Base-by-base conservation (phyloP, 2,329 filamentous ascomycete species). In the Pezicula carpinea region DNA sequence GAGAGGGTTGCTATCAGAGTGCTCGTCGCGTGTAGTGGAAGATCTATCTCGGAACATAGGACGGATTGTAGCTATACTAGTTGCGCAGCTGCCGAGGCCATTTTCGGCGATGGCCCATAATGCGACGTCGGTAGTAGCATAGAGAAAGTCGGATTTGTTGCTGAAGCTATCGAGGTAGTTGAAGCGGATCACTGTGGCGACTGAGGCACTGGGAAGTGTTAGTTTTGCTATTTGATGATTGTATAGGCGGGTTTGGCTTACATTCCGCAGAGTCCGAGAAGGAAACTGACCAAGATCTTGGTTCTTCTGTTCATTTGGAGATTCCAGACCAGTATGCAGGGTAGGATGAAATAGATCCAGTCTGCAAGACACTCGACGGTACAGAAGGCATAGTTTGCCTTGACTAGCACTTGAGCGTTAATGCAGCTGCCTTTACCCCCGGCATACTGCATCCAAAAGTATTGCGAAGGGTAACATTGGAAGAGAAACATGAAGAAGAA, bases 91-190 rank as follows among this genome's bases (percentile, higher is more conserved):
- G 6, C 64, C 64, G 4, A 68, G 55, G 13, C 62, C 61, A 42
- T 60, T 63, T 50, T 68, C 65, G 14, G 62, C 57, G n/a, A 66
- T 64, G 11, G 61, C 65, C 66, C 66, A 69, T 42, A 68, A 66
- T 3, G 63, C 59, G 7, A 68, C 57, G 51, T 65, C 64, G 4
- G 63, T 60, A 49, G 65, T 65, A 23, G 61, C 58, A 52, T 62
- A 66, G 4, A 66, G 52, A 43, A 62, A 59, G 46, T 69, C 66
- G 15, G 47, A 45, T 33, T 59, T 57, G 29, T 60, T 55, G 2
- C 57, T 53, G n/a, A 69, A 56, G 29, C 61, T 55, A 46, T 56
- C 58, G 4, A 67, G 58, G 50, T 66, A 69, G 7, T 63, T 64
- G 19, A 69, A 61, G 14, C 66, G 66, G 35, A 67, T 58, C 39